These are phyloP conservation scores for Tolypocladium pustulatum DNA, from an alignment of 2,329 filamentous ascomycete species.

Conservation along the genomic window DNA sequence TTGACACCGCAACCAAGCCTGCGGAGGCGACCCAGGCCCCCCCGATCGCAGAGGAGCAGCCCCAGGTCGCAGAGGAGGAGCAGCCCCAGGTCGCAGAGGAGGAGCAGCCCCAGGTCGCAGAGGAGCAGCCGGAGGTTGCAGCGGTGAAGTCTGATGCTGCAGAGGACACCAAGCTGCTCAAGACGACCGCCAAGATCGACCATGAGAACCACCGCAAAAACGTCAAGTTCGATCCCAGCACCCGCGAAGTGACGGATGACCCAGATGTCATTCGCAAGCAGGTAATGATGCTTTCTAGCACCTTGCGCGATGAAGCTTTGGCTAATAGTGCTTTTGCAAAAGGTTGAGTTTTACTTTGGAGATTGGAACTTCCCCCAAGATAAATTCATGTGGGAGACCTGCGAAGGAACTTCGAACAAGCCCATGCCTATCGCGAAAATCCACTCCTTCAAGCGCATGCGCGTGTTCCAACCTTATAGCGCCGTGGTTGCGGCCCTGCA, in stretches of 20 bases:
- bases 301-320: neutral
- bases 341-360: constrained; percentile 96
- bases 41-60: constrained; percentile 8
- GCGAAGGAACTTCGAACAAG: constrained; percentile 71
- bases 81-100: constrained; percentile 5
- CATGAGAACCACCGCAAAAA: constrained; percentile 38
- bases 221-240: constrained; percentile 60
- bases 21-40: constrained; percentile 13
- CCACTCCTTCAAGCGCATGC: constrained; percentile 90
- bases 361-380: constrained; percentile 84
- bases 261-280: constrained; percentile 74
- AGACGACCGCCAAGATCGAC: constrained; percentile 31
- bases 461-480: constrained; percentile 78
- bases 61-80: constrained; percentile 13
- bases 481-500: constrained; percentile 76
- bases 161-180: constrained; percentile 25
- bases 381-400: constrained; percentile 72
- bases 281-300: constrained; percentile 31
- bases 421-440: constrained; percentile 70
- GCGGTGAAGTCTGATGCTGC: constrained; percentile 2
- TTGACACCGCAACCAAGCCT: constrained; percentile 13
- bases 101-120: constrained; percentile 3
- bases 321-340: neutral
- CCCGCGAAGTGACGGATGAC: constrained; percentile 62
- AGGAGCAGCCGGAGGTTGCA: neutral